phyloP scores from a whole-genome alignment of 441 rosid species.

The Theobroma grandiflorum region DNA sequence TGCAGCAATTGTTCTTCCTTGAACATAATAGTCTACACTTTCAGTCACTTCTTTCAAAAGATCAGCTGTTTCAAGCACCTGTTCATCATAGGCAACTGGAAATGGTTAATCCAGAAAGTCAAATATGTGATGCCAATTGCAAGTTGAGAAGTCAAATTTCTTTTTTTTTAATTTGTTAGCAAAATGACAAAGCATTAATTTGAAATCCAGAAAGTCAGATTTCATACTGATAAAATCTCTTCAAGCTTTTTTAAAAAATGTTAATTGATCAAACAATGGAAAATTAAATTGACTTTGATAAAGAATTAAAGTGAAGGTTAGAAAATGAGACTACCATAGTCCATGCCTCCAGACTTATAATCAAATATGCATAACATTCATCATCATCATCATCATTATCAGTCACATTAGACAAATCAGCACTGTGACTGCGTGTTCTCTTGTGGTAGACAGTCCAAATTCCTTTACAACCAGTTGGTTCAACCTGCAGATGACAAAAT shows the following conservation, averaged over 20 bases:
- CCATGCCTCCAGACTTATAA: conserved; percentile 93
- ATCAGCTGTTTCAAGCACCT: conserved; percentile 99
- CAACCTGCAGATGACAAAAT: conserved; percentile 66
- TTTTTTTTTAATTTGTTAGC: background rate
- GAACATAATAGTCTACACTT: conserved; percentile 98
- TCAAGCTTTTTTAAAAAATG: conserved; percentile 7
- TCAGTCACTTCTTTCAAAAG: conserved; percentile 98
- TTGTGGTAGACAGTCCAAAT: conserved; percentile 99
- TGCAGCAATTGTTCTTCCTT: conserved; percentile 96
- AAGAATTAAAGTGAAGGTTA: conserved; percentile 19
- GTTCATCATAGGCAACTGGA: conserved; percentile 30
- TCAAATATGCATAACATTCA: conserved; percentile 98
- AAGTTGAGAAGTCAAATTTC: background rate
- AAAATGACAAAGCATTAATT: background rate
- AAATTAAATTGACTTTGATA: conserved; percentile 3
- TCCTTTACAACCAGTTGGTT: conserved; percentile 96
- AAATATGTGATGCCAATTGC: conserved; percentile 22
- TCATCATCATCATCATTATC: conserved; percentile 76
- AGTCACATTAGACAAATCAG: conserved; percentile 75
- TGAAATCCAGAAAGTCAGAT: background rate
- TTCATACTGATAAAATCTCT: background rate
- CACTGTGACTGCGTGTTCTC: conserved; percentile 77
- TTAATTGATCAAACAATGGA: background rate
- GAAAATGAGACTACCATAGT: conserved; percentile 77
- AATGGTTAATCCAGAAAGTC: conserved; percentile 12